phyloP scores from a whole-genome alignment of 1,139 yeast genomes.

The Zygoascus hellenicus region DNA sequence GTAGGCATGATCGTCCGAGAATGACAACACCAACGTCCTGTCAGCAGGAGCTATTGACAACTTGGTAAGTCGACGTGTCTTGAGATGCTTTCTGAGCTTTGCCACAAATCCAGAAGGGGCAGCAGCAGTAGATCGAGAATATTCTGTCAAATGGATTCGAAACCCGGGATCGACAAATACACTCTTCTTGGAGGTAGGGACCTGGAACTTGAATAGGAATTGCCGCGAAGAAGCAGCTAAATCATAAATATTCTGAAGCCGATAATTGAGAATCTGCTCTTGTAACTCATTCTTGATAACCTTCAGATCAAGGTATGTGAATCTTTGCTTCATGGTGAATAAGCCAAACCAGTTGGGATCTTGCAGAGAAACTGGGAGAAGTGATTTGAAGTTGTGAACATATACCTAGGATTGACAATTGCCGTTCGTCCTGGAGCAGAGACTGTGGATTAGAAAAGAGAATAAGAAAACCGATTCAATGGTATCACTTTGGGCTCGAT shows the following conservation, averaged over 20 bases:
- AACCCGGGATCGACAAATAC: conserved; percentile 84
- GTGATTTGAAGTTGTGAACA: neutral
- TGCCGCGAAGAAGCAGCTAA: conserved; percentile 67
- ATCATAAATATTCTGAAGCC: conserved; percentile 83
- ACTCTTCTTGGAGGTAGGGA: conserved; percentile 74
- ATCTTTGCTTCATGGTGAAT: conserved; percentile 55
- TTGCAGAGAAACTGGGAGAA: neutral
- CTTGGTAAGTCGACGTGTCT: conserved; percentile 68
- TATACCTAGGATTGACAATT: neutral
- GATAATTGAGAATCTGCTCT: conserved; percentile 49
- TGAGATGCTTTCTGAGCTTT: conserved; percentile 79
- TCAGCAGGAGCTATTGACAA: conserved; percentile 72
- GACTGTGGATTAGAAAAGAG: too few relatives aligned
- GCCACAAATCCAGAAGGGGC: conserved; percentile 82
- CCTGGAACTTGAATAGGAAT: conserved; percentile 70
- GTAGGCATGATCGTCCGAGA: conserved; percentile 67
- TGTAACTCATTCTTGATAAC: conserved; percentile 64
- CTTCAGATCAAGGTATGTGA: conserved; percentile 76
- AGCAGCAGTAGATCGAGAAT: conserved; percentile 71
- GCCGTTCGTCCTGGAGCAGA: neutral
- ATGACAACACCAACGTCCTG: conserved; percentile 72
- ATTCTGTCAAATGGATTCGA: conserved; percentile 71
- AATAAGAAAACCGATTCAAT: neutral
- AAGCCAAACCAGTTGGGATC: neutral
- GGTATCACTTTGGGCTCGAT: conserved; percentile 32